Base-by-base conservation (phyloP, 805 yeast genomes). In the Yamadazyma insecticola region DNA sequence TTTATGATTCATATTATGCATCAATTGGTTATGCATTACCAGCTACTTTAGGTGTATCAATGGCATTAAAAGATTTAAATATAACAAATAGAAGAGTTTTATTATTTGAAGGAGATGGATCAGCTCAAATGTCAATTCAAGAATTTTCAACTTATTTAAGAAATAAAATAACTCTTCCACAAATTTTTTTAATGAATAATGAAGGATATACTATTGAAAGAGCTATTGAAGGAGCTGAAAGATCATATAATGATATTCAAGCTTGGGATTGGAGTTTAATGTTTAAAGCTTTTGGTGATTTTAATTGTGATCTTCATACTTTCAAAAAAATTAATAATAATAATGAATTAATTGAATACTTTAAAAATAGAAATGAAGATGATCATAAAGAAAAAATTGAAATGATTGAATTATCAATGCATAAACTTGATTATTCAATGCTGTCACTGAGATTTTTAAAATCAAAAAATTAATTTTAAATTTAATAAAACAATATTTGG, bases 91-190 rank as follows among this genome's bases (percentile, higher is more conserved):
- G 78, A 19, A 72, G 95, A 46, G 67, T 88, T 27, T 65, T 86
- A 13, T 63, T 88, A 15, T 60, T 86, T 12, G 88, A 84, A 63
- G 96, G 97, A 34, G 97, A 89, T 54, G 97, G 97, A 1, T 80
- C 95, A 2, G 90, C 96, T 2, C 95, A 86, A 63, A 84, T 89
- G 95, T 87, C 96, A 4, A 67, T 82, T 33, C 96, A 89, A 66
- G 97, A 89, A 51, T 56, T 80, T 29, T 74, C 86, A 1, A 69
- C 85, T 2, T 75, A 73, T 48, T 54, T 82, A 23, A 72, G 85
- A 39, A 63, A 72, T 39, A 63, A 67, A 13, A 65, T 81, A 24
- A 26, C 28, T 13, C 22, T 22, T 4, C 86, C 95, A 14, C 74
- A 81, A 24, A 70, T 89, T 16, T 72, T 88, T 44, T 57, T 89